Conservation (phyloP, 2,329 filamentous ascomycete species). For the Stachybotrys echinatus region DNA sequence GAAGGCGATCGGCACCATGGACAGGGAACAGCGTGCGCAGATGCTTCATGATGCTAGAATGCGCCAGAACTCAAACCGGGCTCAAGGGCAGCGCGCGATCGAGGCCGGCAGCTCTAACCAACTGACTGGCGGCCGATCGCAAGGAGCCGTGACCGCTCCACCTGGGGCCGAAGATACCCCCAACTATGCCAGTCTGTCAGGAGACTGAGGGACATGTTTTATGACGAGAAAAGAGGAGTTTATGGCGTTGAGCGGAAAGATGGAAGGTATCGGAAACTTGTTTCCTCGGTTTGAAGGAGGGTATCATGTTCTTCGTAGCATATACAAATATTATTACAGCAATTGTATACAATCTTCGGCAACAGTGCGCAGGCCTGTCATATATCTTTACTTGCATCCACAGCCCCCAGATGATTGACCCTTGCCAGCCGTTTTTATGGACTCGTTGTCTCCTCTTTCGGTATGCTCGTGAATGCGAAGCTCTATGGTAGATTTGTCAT, state of each 20-base stretch:
- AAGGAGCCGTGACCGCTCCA: conserved; percentile 60
- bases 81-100: conserved; percentile 15
- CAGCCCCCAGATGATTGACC: conserved; percentile 22
- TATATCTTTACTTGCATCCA: conserved; percentile 18
- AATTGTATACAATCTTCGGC: neutral
- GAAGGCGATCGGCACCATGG: conserved; percentile 86
- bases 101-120: conserved; percentile 18
- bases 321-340: conserved; percentile 21
- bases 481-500: conserved; percentile 42
- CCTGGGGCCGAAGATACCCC: conserved; percentile 69
- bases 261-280: neutral
- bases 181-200: conserved; percentile 79
- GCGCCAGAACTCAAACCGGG: conserved; percentile 18
- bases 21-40: conserved; percentile 74
- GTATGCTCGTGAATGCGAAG: conserved; percentile 86
- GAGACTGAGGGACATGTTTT: conserved; percentile 53
- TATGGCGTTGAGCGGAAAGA: conserved; percentile 3
- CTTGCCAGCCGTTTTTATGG: conserved; percentile 61
- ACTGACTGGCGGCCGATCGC: conserved; percentile 9
- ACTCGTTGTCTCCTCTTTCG: conserved; percentile 90
- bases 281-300: conserved; percentile 8
- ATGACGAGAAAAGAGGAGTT: conserved; percentile 18
- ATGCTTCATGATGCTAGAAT: conserved; percentile 69
- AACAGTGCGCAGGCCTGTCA: no score
- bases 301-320: conserved; percentile 20